A percentile compares a stretch with the other conserved stretches of the same genome.
Conservation (phyloP, 768 basidiomycete genomes). For the Stropharia rugosoannulata region DNA sequence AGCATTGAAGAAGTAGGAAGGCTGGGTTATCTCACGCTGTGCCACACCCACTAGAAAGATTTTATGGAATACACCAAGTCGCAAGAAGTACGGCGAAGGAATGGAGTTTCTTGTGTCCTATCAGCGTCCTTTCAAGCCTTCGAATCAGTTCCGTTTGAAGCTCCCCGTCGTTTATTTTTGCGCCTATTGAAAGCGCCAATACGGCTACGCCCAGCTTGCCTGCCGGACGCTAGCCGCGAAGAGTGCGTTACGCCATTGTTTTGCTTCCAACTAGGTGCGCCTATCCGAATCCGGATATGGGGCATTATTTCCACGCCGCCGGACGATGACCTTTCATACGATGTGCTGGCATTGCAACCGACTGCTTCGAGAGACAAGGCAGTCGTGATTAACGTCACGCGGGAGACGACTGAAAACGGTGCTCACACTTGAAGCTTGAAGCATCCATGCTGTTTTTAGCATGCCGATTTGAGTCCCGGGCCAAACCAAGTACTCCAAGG, state of each 20-base stretch:
- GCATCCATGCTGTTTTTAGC: not conserved
- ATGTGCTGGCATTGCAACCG: constrained; percentile 16
- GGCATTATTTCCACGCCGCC: constrained; percentile 6
- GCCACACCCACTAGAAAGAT: not conserved
- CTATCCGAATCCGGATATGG: constrained; percentile 3
- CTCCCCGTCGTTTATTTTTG: constrained; percentile 8
- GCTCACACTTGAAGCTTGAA: not conserved
- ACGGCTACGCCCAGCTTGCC: not conserved
- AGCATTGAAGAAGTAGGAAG: no score
- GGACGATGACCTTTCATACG: constrained; percentile 3
- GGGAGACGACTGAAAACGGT: not conserved
- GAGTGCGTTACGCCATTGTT: constrained; percentile 5
- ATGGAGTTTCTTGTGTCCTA: constrained; percentile 10
- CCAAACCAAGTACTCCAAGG: not conserved
- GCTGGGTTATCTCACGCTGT: no score
- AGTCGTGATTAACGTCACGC: constrained; percentile 6
- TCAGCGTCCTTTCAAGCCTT: not conserved
- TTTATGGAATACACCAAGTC: not conserved
- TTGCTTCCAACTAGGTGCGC: constrained; percentile 2
- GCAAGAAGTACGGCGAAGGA: constrained; percentile 13
- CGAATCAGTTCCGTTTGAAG: constrained; percentile 3
- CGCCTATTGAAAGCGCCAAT: constrained; percentile 12
- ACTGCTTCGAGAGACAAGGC: constrained; percentile 1
- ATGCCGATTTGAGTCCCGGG: not conserved
- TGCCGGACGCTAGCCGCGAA: constrained; percentile 1